Conservation (phyloP, 2,329 filamentous ascomycete genomes). For the Graphilbum sp. region DNA sequence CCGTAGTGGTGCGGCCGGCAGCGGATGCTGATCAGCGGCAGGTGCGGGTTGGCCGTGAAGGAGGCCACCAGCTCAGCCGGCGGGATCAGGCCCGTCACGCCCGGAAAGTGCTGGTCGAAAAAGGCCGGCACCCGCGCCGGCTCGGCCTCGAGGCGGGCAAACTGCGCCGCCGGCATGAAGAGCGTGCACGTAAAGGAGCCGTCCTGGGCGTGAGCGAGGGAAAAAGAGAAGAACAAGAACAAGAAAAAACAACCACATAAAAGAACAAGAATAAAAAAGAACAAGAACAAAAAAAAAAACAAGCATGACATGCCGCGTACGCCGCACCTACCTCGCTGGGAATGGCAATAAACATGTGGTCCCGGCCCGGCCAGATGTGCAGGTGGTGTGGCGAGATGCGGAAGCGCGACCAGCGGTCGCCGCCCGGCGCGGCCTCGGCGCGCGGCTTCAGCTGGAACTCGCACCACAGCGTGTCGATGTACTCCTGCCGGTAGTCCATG, state of each 20-base stretch:
- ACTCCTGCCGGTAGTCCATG: constrained; percentile 84
- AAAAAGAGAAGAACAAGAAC: neutral
- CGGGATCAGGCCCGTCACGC: constrained; percentile 58
- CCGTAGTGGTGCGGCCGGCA: constrained; percentile 75
- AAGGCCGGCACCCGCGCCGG: constrained; percentile 47
- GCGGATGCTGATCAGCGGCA: constrained; percentile 87
- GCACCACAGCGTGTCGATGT: constrained; percentile 95
- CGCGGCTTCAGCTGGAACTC: constrained; percentile 68
- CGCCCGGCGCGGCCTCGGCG: constrained; percentile 10
- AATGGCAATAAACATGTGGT: constrained; percentile 98
- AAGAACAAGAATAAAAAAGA: neutral
- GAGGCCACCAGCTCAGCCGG: constrained; percentile 52
- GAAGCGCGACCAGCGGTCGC: constrained; percentile 34
- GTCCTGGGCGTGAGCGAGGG: constrained; percentile 37
- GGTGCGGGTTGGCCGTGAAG: constrained; percentile 69
- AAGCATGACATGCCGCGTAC: neutral
- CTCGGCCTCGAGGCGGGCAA: constrained; percentile 47
- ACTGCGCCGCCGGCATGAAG: constrained; percentile 63
- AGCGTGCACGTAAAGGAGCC: constrained; percentile 91
- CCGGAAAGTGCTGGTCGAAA: constrained; percentile 75
- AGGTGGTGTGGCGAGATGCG: constrained; percentile 81
- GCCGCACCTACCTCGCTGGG: constrained; percentile 42
- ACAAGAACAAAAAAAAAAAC: neutral
- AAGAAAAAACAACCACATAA: too few species aligned
- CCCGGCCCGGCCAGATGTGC: constrained; percentile 89